Conservation (phyloP, 1,284 basidiomycete species). For the Austroboletus rostrupii region DNA sequence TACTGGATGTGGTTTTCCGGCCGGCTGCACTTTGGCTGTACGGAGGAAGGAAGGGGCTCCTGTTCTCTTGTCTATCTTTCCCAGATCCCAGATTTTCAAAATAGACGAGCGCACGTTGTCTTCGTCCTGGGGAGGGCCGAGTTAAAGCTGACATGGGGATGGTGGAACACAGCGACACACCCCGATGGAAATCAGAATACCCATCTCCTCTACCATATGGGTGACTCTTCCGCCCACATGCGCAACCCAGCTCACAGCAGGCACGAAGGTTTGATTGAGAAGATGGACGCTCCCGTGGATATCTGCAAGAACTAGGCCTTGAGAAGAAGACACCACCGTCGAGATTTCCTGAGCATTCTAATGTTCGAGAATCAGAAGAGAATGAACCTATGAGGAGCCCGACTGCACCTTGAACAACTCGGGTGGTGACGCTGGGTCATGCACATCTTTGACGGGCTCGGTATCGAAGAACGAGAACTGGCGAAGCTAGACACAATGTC, state of each 20-base stretch:
- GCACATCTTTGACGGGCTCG: conserved; percentile 71
- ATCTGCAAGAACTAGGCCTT: conserved; percentile 72
- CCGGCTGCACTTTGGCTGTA: conserved; percentile 74
- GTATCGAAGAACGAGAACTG: conserved; percentile 83
- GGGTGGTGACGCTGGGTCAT: conserved; percentile 72
- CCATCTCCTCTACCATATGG: conserved; percentile 78
- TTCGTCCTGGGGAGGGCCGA: conserved; percentile 59
- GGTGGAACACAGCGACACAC: conserved; percentile 42
- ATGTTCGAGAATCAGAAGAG: conserved; percentile 1
- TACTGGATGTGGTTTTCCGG: conserved; percentile 80
- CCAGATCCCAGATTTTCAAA: conserved; percentile 88
- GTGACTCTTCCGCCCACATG: conserved; percentile 76
- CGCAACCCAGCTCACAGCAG: conserved; percentile 70
- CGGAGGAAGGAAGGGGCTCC: conserved; percentile 68
- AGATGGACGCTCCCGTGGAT: conserved; percentile 78
- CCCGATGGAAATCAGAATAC: conserved; percentile 80
- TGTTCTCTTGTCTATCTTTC: conserved; percentile 70
- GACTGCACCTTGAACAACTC: conserved; percentile 68
- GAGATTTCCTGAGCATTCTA: conserved; percentile 73
- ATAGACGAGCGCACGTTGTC: conserved; percentile 68
- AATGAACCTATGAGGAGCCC: background rate
- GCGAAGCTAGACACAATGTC: conserved; percentile 54
- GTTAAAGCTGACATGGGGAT: conserved; percentile 11
- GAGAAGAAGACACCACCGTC: conserved; percentile 55
- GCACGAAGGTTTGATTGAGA: conserved; percentile 73